phyloP scores from a whole-genome alignment of 2,329 filamentous ascomycete genomes.

The Zymoseptoria pseudotritici region DNA sequence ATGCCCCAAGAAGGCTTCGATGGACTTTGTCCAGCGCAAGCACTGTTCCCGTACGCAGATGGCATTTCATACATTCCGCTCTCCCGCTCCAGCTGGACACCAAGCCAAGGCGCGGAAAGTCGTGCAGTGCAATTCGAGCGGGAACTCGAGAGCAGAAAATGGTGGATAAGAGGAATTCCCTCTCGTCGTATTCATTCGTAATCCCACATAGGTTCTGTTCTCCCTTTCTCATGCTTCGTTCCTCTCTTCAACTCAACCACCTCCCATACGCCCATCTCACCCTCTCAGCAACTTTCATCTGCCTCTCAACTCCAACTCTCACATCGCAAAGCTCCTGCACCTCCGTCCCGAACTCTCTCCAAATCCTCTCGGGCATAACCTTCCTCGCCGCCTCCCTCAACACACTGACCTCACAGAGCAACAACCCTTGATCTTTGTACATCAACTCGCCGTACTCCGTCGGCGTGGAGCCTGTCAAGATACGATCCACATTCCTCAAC shows the following conservation, averaged over 20 bases:
- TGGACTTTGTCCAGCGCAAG: too few relatives aligned
- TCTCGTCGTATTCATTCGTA: not conserved
- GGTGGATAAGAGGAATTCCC: not conserved
- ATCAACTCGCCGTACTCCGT: constrained; percentile 68
- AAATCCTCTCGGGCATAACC: constrained; percentile 65
- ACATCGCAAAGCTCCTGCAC: constrained; percentile 79
- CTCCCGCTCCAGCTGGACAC: too few relatives aligned
- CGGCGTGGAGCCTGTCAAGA: constrained; percentile 44
- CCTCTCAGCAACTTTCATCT: constrained; percentile 70
- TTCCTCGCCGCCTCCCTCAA: constrained; percentile 61
- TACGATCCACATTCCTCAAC: constrained; percentile 78
- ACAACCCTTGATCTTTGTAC: constrained; percentile 85
- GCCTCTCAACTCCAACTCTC: constrained; percentile 64
- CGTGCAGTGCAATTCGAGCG: too few relatives aligned
- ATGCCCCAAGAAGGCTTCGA: too few relatives aligned
- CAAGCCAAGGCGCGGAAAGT: too few relatives aligned
- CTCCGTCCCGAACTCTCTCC: constrained; percentile 82
- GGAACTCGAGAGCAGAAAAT: too few relatives aligned
- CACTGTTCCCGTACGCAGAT: not conserved
- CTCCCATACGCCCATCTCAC: constrained; percentile 85
- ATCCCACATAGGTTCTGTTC: not conserved
- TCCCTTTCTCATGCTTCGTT: not conserved
- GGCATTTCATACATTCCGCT: too few relatives aligned
- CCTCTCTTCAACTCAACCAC: constrained; percentile 44
- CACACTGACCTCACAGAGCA: constrained; percentile 84